phyloP scores from a whole-genome alignment of 768 basidiomycete species.

The Steccherinum ochraceum region DNA sequence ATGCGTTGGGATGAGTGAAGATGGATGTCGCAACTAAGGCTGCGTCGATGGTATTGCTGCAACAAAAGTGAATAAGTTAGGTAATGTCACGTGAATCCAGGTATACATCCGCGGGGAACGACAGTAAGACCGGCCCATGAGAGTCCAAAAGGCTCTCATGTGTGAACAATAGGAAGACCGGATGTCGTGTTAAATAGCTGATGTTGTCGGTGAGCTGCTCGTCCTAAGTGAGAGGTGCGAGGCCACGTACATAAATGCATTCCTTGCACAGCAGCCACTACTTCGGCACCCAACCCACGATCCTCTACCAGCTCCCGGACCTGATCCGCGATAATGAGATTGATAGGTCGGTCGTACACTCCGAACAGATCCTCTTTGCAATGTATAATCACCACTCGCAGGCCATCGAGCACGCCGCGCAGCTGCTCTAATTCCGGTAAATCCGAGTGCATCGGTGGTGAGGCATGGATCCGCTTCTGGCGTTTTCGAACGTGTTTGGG shows the following conservation, averaged over 20 bases:
- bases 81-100: neutral
- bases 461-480: neutral
- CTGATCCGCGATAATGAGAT: slow-evolving; percentile 68
- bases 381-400: slow-evolving; percentile 77
- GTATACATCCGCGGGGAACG: neutral
- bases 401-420: slow-evolving; percentile 45
- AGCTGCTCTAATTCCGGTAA: slow-evolving; percentile 34
- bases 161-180: neutral
- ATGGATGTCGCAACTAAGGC: neutral
- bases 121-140: neutral
- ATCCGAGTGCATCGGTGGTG: slow-evolving; percentile 12
- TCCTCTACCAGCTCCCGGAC: slow-evolving; percentile 55
- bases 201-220: neutral
- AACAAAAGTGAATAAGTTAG: neutral
- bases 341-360: slow-evolving; percentile 42
- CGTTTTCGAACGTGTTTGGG: neutral
- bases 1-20: too few species aligned
- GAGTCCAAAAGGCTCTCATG: neutral
- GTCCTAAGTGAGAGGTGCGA: neutral
- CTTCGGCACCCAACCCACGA: slow-evolving; percentile 61
- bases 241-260: slow-evolving; percentile 66
- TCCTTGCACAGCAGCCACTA: slow-evolving; percentile 72
- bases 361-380: slow-evolving; percentile 73
- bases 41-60: neutral
- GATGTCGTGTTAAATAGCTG: neutral